Conservation (phyloP, 2,329 filamentous ascomycete genomes). For the Chaetomium olivaceum region DNA sequence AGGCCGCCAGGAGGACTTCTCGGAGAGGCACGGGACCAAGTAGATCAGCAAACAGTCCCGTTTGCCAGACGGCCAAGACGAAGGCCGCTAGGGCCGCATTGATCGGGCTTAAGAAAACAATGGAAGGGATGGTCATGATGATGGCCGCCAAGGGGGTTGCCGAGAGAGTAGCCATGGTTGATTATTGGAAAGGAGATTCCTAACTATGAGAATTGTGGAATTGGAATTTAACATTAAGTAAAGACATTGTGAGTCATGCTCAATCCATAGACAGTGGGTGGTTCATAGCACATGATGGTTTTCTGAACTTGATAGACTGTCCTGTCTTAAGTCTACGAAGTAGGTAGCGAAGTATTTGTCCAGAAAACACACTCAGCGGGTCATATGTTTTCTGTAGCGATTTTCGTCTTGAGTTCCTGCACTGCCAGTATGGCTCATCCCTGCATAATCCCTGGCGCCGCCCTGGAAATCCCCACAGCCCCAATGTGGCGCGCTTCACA, state of each 20-base stretch:
- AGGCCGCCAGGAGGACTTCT: not conserved
- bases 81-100: slow-evolving; percentile 16
- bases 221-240: not conserved
- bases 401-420: not conserved
- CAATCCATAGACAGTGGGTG: not conserved
- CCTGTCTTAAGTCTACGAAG: not conserved
- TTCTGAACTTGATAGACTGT: not conserved
- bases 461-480: slow-evolving; percentile 21
- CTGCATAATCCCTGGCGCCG: not conserved
- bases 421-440: not conserved
- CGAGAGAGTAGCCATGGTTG: not conserved
- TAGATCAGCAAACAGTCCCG: not conserved
- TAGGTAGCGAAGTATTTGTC: not conserved
- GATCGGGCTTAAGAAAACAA: slow-evolving; percentile 7
- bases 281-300: not conserved
- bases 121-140: slow-evolving; percentile 14
- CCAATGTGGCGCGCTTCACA: slow-evolving; percentile 26
- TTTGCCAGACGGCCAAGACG: slow-evolving; percentile 11
- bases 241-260: not conserved
- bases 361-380: slow-evolving; percentile 1
- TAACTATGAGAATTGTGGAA: not conserved
- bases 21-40: not conserved
- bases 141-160: not conserved
- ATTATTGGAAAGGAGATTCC: not conserved
- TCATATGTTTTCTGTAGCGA: slow-evolving; percentile 8